Evolutionary conservation across 2,329 filamentous ascomycete species (phyloP).

Genomic region (Zasmidium cellare): DNA sequence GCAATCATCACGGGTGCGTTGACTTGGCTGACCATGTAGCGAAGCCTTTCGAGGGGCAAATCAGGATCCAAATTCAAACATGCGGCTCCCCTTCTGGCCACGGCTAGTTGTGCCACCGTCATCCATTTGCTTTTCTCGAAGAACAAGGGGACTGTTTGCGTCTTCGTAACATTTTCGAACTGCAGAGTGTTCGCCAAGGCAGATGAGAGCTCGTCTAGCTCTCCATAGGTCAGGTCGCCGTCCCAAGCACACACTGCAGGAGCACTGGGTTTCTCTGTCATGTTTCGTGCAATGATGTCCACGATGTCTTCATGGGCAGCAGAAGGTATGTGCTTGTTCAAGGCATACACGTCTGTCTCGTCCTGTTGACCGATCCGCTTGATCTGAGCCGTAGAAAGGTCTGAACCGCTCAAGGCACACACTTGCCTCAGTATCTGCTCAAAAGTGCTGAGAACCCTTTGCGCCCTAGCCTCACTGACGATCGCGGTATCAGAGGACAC

Average conservation of each 20-base stretch:
- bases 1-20: background rate
- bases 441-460: background rate
- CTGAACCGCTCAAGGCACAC: background rate
- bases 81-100: slow-evolving; percentile 32
- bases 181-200: slow-evolving; percentile 3
- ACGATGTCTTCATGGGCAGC: background rate
- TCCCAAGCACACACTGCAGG: slow-evolving; percentile 26
- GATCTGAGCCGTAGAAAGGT: background rate
- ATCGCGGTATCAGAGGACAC: background rate
- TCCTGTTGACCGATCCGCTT: background rate
- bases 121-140: slow-evolving; percentile 32
- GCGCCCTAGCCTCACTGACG: background rate
- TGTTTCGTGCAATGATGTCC: slow-evolving; percentile 4
- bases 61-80: slow-evolving; percentile 30
- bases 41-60: slow-evolving; percentile 26
- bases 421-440: background rate
- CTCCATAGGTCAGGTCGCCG: slow-evolving; percentile 27
- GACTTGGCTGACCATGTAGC: slow-evolving; percentile 24
- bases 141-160: slow-evolving; percentile 21
- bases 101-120: slow-evolving; percentile 26
- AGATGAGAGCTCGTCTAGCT: slow-evolving; percentile 24
- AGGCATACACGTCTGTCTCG: background rate
- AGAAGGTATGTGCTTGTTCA: background rate
- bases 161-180: slow-evolving; percentile 10
- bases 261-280: background rate